Evolutionary conservation across 2,329 filamentous ascomycete genomes (phyloP).

Genomic region (Claviceps pazoutovae): DNA sequence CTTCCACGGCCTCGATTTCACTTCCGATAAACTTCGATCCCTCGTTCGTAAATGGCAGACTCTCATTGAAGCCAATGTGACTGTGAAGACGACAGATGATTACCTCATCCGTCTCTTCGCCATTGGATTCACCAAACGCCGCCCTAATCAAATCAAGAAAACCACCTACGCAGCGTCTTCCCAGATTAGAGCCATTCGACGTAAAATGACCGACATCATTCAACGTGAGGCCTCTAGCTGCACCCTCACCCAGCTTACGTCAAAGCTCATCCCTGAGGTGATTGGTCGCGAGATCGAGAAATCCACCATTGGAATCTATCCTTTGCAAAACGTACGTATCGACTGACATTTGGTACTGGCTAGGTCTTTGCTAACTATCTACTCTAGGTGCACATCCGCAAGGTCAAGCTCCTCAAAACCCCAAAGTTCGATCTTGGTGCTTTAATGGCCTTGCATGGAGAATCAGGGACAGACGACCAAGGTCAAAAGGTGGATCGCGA

Average conservation of each 20-base stretch:
- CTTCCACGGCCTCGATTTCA: constrained; percentile 99
- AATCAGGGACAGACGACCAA: constrained; percentile 89
- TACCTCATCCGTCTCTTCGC: constrained; percentile 98
- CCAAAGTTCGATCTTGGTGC: constrained; percentile 99
- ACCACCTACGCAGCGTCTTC: constrained; percentile 96
- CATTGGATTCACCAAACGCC: constrained; percentile 98
- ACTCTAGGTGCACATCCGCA: constrained; percentile 92
- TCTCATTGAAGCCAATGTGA: constrained; percentile 98
- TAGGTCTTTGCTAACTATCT: neutral
- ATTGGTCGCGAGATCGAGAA: constrained; percentile 99
- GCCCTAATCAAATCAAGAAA: constrained; percentile 99
- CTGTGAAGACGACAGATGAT: constrained; percentile 99
- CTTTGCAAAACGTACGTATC: constrained; percentile 81
- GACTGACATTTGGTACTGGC: neutral
- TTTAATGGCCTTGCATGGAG: constrained; percentile 91
- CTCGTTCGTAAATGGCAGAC: constrained; percentile 99
- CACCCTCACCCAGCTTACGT: constrained; percentile 90
- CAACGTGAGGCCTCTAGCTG: constrained; percentile 86
- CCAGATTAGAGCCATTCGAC: constrained; percentile 94
- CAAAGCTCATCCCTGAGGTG: constrained; percentile 98
- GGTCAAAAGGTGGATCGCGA: constrained; percentile 98
- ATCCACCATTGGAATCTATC: constrained; percentile 98
- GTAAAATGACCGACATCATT: constrained; percentile 99
- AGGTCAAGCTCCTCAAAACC: constrained; percentile 97
- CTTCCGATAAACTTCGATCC: constrained; percentile 98